Evolutionary conservation across 2,329 filamentous ascomycete species (phyloP).

Genomic region (Pyrenophora teres): DNA sequence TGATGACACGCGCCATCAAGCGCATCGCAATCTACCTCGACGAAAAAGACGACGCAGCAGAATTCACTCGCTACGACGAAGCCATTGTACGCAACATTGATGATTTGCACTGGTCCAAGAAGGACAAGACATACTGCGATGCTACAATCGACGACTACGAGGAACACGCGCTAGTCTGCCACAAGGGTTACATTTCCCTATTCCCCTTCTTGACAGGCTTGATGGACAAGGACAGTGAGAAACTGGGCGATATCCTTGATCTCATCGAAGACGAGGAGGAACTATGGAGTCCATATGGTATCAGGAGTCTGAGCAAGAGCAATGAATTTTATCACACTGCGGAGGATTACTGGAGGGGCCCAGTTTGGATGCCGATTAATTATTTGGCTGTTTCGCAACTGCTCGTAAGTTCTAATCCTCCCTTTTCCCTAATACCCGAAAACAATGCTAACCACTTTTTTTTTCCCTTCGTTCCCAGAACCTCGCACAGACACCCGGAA

Average conservation of each 20-base stretch:
- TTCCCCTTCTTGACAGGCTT: constrained; percentile 91
- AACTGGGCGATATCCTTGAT: constrained; percentile 74
- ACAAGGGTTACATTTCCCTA: constrained; percentile 93
- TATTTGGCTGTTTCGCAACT: constrained; percentile 83
- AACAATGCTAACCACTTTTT: neutral
- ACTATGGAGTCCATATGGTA: constrained; percentile 87
- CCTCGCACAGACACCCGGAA: constrained; percentile 66
- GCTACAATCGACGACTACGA: constrained; percentile 95
- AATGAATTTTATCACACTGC: constrained; percentile 83
- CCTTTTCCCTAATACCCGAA: neutral
- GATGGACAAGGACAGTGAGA: constrained; percentile 72
- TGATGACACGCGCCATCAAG: constrained; percentile 86
- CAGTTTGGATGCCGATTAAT: constrained; percentile 97
- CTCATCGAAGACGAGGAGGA: constrained; percentile 80
- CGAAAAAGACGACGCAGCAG: constrained; percentile 73
- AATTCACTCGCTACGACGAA: constrained; percentile 72
- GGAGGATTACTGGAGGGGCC: constrained; percentile 97
- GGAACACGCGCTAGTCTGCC: constrained; percentile 85
- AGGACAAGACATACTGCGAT: constrained; percentile 85
- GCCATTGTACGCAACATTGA: constrained; percentile 86
- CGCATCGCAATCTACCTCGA: constrained; percentile 79
- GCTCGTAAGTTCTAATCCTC: constrained; percentile 52
- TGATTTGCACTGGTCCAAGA: constrained; percentile 89
- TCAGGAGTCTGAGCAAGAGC: constrained; percentile 84
- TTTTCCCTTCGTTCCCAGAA: constrained; percentile 53